phyloP scores from a whole-genome alignment of 305 asterid species.

The Fraxinus paxiana region DNA sequence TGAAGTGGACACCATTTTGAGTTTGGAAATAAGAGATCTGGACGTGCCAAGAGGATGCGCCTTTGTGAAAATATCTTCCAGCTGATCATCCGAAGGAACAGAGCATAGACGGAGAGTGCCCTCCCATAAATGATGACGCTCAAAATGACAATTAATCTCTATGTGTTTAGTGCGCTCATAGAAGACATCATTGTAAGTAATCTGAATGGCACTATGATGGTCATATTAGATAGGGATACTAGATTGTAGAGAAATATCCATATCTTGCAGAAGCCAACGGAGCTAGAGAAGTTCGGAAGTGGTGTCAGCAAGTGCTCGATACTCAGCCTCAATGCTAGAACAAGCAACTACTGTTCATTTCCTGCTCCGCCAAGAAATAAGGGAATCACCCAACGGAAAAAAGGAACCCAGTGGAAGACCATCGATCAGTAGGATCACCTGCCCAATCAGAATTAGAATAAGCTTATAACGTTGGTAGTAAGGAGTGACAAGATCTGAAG shows the following conservation, averaged over 20 bases:
- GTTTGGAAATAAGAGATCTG: not conserved
- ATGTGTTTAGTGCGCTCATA: not conserved
- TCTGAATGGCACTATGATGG: not conserved
- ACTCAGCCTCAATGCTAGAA: not conserved
- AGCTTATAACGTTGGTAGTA: not conserved
- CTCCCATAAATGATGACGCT: not conserved
- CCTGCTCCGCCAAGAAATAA: not conserved
- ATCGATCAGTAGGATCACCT: not conserved
- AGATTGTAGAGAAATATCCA: not conserved
- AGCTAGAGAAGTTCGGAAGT: not conserved
- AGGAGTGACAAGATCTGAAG: not conserved
- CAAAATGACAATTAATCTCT: not conserved
- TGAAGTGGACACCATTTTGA: not conserved
- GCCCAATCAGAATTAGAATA: not conserved
- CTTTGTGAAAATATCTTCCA: not conserved
- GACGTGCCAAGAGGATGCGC: not conserved
- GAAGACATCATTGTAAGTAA: not conserved
- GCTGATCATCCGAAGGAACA: not conserved
- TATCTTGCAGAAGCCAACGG: not conserved
- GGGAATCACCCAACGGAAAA: not conserved
- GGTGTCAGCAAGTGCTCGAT: not conserved
- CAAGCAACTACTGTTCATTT: not conserved
- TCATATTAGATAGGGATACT: not conserved
- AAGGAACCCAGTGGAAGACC: not conserved
- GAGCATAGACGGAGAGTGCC: not conserved